Evolutionary conservation across 495 filamentous ascomycete genomes (phyloP).

Genomic region (Cenococcum geophilum): DNA sequence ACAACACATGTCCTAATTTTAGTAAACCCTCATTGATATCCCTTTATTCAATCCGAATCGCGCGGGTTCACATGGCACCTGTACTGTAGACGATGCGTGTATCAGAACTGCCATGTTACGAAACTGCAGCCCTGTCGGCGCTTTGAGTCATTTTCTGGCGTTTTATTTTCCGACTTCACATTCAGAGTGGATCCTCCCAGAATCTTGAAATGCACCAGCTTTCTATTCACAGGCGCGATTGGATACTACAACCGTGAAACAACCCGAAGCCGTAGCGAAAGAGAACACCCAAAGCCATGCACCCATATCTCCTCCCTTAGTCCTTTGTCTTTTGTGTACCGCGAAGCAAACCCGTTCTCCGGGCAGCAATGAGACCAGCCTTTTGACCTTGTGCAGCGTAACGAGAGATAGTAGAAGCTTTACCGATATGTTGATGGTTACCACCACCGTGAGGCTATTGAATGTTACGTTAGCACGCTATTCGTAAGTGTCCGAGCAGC

Average conservation of each 20-base stretch:
- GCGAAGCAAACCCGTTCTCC: conserved; percentile 96
- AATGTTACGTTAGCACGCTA: conserved; percentile 33
- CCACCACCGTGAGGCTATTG: conserved; percentile 96
- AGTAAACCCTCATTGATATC: neutral
- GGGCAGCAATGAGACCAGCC: conserved; percentile 99
- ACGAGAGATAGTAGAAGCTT: conserved; percentile 97
- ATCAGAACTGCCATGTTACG: neutral
- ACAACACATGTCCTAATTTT: neutral
- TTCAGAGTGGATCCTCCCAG: neutral
- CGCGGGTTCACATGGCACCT: neutral
- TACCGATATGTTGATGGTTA: conserved; percentile 99
- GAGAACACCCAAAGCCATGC: conserved; percentile 5
- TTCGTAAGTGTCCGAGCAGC: neutral
- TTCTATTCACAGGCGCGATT: neutral
- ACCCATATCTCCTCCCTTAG: conserved; percentile 39
- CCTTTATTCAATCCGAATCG: neutral
- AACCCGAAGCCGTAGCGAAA: conserved; percentile 3
- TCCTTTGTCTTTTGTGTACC: conserved; percentile 99
- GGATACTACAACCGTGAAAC: conserved; percentile 3
- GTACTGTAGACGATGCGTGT: neutral
- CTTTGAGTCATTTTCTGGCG: neutral
- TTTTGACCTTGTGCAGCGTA: conserved; percentile 98
- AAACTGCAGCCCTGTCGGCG: neutral
- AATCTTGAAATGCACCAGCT: neutral
- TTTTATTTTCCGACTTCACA: neutral